These are phyloP conservation scores for Geosmithia flava DNA, from an alignment of 2,329 filamentous ascomycete genomes.

Conservation along the genomic window DNA sequence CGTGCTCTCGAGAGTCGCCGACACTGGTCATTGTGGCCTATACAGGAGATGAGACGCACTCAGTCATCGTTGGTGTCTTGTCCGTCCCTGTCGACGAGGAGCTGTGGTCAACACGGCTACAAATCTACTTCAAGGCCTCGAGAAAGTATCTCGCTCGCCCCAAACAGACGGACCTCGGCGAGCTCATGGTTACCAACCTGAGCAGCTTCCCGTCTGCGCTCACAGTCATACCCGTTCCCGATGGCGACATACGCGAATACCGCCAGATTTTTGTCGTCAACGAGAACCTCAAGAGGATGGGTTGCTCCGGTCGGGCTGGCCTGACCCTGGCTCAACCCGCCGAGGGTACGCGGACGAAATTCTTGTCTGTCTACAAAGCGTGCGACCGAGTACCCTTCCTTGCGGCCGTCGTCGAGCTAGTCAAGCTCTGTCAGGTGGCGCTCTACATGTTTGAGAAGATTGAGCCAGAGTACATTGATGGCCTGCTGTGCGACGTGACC, in stretches of 20 bases:
- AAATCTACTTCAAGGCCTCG: slow-evolving; percentile 76
- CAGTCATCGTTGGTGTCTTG: slow-evolving; percentile 67
- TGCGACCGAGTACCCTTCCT: slow-evolving; percentile 72
- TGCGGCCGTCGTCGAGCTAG: slow-evolving; percentile 71
- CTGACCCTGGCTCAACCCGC: slow-evolving; percentile 70
- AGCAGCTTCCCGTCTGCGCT: slow-evolving; percentile 84
- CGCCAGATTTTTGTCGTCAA: slow-evolving; percentile 84
- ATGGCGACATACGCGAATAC: slow-evolving; percentile 72
- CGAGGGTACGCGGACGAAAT: slow-evolving; percentile 77
- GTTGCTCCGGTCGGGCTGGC: slow-evolving; percentile 81
- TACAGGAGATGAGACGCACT: slow-evolving; percentile 73
- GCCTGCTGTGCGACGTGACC: slow-evolving; percentile 83
- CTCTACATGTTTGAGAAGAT: slow-evolving; percentile 80
- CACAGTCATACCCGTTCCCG: slow-evolving; percentile 82
- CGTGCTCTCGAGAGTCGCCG: slow-evolving; percentile 78
- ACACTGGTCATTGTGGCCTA: slow-evolving; percentile 89
- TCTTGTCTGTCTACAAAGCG: slow-evolving; percentile 79
- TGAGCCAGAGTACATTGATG: slow-evolving; percentile 81
- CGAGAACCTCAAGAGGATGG: slow-evolving; percentile 82
- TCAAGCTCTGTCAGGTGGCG: slow-evolving; percentile 84
- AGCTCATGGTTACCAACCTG: slow-evolving; percentile 87
- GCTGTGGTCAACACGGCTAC: slow-evolving; percentile 66
- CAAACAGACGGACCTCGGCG: slow-evolving; percentile 70
- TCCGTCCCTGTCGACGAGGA: slow-evolving; percentile 70
- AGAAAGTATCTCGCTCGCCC: slow-evolving; percentile 75